Conservation (phyloP, 495 filamentous ascomycete species). For the Aspergillus mulundensis region DNA sequence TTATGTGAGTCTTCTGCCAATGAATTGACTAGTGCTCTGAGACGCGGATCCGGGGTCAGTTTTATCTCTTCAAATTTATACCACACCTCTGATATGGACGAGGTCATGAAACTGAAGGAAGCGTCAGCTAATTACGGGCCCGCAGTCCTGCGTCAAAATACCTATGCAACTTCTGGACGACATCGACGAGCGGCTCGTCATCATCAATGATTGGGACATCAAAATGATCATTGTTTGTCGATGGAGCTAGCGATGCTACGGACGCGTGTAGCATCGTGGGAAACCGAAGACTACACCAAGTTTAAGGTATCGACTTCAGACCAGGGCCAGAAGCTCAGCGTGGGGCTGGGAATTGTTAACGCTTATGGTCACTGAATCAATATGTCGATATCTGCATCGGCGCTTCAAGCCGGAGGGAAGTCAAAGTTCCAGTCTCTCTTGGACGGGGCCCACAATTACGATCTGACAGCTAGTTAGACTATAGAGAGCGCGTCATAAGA, state of each 20-base stretch:
- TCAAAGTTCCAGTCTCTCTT: not conserved
- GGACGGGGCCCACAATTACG: not conserved
- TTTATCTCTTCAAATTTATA: conserved; percentile 78
- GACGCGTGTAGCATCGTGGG: conserved; percentile 9
- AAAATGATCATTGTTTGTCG: conserved; percentile 18
- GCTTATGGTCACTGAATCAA: not conserved
- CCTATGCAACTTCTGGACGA: conserved; percentile 67
- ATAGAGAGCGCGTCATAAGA: not conserved
- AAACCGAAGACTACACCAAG: not conserved
- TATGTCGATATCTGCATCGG: not conserved
- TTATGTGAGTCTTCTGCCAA: conserved; percentile 64
- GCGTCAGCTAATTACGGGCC: not conserved
- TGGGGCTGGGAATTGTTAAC: not conserved
- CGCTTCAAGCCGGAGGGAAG: not conserved
- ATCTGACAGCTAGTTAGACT: not conserved
- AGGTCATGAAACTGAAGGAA: conserved; percentile 55
- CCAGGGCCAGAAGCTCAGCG: not conserved
- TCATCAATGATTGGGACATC: conserved; percentile 60
- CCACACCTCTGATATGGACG: conserved; percentile 58
- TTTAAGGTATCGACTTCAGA: not conserved
- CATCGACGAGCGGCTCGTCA: conserved; percentile 58
- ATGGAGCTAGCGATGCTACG: conserved; percentile 13
- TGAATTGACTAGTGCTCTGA: conserved; percentile 62
- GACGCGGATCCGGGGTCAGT: conserved; percentile 58
- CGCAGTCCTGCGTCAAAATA: conserved; percentile 30